Base-by-base conservation (phyloP, 352 stramenopile species). In the Phytopythium ostracodes region DNA sequence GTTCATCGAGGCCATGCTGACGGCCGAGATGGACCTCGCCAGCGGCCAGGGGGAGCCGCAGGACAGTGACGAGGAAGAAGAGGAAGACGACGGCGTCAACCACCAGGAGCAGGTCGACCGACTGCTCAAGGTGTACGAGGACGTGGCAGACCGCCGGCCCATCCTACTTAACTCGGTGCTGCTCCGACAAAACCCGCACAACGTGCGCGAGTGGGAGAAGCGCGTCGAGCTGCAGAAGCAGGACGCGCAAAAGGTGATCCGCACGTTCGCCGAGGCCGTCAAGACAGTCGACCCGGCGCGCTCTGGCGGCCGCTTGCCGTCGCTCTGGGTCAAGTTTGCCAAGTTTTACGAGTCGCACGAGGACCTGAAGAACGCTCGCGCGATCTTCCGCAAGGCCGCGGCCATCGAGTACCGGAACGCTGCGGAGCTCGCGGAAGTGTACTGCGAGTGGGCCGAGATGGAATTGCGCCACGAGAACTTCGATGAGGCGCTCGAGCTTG, bases 141-240 rank as follows among this genome's bases (percentile, higher is more conserved):
- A 99, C 71, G 86, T 99, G 51, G 97, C 98, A 10, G 89, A 97
- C 52, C 86, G 95, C 42, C 87, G 97, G 10, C 97, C 97, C 2
- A 62, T 99, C 51, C 72, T 99, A 31, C 83, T 97, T 2, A 96
- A 96, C 67, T 95, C 89, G 33, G 98, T 99, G 36, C 68, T 99
- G 46, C 75, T 99, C 47, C 88, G 97, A 22, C 97, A 99, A 71
- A 99, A 99, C 75, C 97, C 97, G 14, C 91, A 99, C 71, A 98
- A 99, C 64, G 96, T 99, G 0, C 81, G 84, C 15, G 97, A 99
- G 75, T 99, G 98, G 98, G 79, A 98, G 56, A 98, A 99, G 64
- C 92, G 97, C 44, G 88, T 97, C 0, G 75, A 97, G 42, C 77
- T 99, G 17, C 71, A 88, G 51, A 73, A 84, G 57, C 17, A 61